Base-by-base conservation (phyloP, 164 flowering plant genomes). In the Houttuynia cordata region DNA sequence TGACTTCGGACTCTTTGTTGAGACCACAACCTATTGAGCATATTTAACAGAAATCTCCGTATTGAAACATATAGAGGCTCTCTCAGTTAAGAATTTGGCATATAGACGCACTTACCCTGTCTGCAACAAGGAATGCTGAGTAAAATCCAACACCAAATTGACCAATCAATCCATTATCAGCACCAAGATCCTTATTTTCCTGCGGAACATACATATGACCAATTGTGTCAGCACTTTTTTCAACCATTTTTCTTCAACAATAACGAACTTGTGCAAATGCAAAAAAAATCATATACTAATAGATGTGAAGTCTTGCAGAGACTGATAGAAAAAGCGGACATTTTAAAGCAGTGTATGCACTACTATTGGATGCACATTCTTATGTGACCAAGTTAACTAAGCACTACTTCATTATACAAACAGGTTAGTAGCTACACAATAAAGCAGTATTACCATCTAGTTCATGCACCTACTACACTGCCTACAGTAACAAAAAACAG, bases 101-200 rank as follows among this genome's bases (percentile, higher is more conserved):
- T 13, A 12, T 39, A 37, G 39, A 37, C 19, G 45, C 17, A n/a
- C 13, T 45, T 56, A 85, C 98, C 94, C 71, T 93, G 20, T 93
- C 87, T 63, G 98, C 88, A 53, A 93, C 96, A 62, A 93, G 75
- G 73, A 93, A 93, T 19, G 98, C 92, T 62, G 98, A 93, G 70
- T 93, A 93, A 71, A 93, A 93, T 1, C 98, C 98, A 72, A 93
- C 98, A 75, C 98, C 98, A 77, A 93, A 93, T 73, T 90, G 97
- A 71, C 98, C 98, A 71, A 93, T 90, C 74, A 93, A 75, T 60
- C 94, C 70, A 70, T 82, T 93, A 72, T 90, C 96, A 20, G 90
- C 83, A 9, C 97, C 99, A 51, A 79, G 55, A 62, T 93, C 99
- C 67, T 90, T 73, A 65, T 88, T 93, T 67, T 93, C 99, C 99